Conservation (phyloP, 805 yeast species). For the Yarrowia sp. region DNA sequence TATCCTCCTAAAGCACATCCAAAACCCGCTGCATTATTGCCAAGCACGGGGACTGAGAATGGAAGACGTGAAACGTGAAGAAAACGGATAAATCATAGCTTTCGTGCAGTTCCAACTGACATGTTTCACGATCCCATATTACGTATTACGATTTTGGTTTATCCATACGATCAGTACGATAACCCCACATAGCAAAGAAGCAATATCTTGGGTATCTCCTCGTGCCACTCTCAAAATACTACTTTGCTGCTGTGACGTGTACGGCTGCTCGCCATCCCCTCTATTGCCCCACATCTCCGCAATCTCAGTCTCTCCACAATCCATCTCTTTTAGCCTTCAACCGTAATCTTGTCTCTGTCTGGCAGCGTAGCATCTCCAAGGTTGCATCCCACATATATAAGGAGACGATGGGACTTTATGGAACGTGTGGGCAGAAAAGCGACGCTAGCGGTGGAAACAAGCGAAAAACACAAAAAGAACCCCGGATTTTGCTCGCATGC, state of each 20-base stretch:
- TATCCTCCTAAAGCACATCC: too few species aligned
- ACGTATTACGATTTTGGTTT: too few species aligned
- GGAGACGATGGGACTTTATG: background rate
- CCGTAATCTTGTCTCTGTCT: background rate
- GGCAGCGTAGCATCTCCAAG: slow-evolving; percentile 17
- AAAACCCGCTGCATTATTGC: too few species aligned
- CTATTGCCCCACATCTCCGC: slow-evolving; percentile 6
- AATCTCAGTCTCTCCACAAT: background rate
- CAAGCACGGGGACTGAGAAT: too few species aligned
- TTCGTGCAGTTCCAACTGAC: too few species aligned
- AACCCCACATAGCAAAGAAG: too few species aligned
- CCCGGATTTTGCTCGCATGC: slow-evolving; percentile 11
- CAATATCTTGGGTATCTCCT: too few species aligned
- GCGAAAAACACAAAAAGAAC: background rate
- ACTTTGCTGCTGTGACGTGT: background rate
- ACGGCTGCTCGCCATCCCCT: background rate
- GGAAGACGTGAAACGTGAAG: too few species aligned
- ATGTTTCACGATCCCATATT: too few species aligned
- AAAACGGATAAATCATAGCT: too few species aligned
- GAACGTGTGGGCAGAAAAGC: background rate
- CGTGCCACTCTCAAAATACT: too few species aligned
- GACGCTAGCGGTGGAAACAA: background rate
- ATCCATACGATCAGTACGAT: too few species aligned
- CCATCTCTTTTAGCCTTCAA: slow-evolving; percentile 2
- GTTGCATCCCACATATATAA: slow-evolving; percentile 21